Percentiles rank a stretch among this genome's conserved stretches.
These are phyloP conservation scores for Xylariaceae sp. DNA, from an alignment of 2,329 filamentous ascomycete genomes.

Conservation along the genomic window DNA sequence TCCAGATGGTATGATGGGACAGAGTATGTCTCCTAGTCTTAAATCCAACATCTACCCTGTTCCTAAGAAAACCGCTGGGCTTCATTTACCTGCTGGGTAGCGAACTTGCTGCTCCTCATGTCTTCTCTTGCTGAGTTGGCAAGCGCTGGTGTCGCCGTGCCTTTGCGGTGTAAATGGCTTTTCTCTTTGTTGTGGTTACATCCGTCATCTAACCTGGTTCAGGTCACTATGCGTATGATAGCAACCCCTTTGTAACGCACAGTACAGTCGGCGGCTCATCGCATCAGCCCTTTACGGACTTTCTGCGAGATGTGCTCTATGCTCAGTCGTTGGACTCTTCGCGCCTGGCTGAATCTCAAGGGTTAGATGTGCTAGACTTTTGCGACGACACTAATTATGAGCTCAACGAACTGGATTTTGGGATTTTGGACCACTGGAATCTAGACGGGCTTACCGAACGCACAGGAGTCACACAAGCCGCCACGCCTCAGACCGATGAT, in stretches of 20 bases:
- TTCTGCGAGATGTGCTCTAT: slow-evolving; percentile 46
- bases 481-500: slow-evolving; percentile 31
- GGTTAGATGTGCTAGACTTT: slow-evolving; percentile 43
- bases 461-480: slow-evolving; percentile 24
- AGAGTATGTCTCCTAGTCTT: slow-evolving; percentile 16
- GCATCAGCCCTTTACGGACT: slow-evolving; percentile 43
- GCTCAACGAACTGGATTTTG: slow-evolving; percentile 48
- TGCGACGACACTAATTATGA: slow-evolving; percentile 46
- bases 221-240: slow-evolving; percentile 14
- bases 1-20: slow-evolving; percentile 31
- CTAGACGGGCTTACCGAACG: slow-evolving; percentile 32
- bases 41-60: neutral
- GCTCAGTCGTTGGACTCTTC: slow-evolving; percentile 37
- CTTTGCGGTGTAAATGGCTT: too few species aligned
- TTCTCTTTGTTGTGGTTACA: neutral
- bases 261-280: too few species aligned
- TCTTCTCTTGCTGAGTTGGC: neutral
- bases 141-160: too few species aligned
- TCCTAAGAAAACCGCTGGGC: too few species aligned
- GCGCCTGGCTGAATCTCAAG: slow-evolving; percentile 36
- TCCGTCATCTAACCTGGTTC: slow-evolving; percentile 7
- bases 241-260: slow-evolving; percentile 3
- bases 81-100: neutral
- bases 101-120: neutral
- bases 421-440: slow-evolving; percentile 45